Conservation (phyloP, 2,329 filamentous ascomycete species). For the Apiospora malaysiana region DNA sequence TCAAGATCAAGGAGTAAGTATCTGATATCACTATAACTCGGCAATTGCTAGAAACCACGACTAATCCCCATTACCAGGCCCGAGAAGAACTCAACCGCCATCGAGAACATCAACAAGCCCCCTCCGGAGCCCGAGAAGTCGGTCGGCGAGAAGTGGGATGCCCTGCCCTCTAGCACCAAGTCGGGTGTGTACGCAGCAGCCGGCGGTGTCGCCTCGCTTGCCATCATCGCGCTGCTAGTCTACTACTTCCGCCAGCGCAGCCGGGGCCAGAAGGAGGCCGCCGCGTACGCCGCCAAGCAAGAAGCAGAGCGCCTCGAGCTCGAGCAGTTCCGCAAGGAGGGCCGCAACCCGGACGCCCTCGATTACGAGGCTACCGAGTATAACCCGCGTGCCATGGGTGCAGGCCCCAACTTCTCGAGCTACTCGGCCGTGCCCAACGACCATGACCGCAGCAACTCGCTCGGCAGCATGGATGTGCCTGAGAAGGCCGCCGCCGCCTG, state of each 20-base stretch:
- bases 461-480: slow-evolving; percentile 33
- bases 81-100: slow-evolving; percentile 64
- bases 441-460: slow-evolving; percentile 34
- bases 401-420: slow-evolving; percentile 36
- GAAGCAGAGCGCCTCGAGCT: slow-evolving; percentile 58
- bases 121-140: slow-evolving; percentile 43
- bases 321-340: slow-evolving; percentile 54
- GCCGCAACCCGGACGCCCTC: slow-evolving; percentile 55
- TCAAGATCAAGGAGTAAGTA: slow-evolving; percentile 61
- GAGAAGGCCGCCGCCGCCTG: slow-evolving; percentile 33
- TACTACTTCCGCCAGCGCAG: slow-evolving; percentile 63
- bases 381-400: slow-evolving; percentile 41
- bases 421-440: slow-evolving; percentile 41
- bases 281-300: slow-evolving; percentile 48
- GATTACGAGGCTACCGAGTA: slow-evolving; percentile 45
- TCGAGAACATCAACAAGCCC: slow-evolving; percentile 48
- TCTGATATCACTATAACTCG: background rate
- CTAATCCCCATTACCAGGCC: slow-evolving; percentile 29
- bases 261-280: slow-evolving; percentile 57
- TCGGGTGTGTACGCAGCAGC: slow-evolving; percentile 58
- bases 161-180: slow-evolving; percentile 56
- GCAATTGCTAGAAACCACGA: background rate
- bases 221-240: slow-evolving; percentile 47
- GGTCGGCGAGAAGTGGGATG: slow-evolving; percentile 59
- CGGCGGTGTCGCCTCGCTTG: slow-evolving; percentile 48